Evolutionary conservation across 2,329 filamentous ascomycete genomes (phyloP).

Genomic region (Acephala macrosclerotiorum): DNA sequence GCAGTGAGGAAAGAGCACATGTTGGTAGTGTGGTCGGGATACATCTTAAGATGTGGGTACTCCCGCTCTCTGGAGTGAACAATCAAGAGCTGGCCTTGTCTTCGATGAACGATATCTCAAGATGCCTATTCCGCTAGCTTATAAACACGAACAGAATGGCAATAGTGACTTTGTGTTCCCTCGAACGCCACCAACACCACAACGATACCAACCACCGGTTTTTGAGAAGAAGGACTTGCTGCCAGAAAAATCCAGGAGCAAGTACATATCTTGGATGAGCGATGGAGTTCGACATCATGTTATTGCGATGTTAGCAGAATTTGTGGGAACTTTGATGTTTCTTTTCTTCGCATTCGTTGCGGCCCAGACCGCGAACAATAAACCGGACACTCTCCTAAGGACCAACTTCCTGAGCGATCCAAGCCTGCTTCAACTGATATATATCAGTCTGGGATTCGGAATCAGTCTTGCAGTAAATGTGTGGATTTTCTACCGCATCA

Average conservation of each 20-base stretch:
- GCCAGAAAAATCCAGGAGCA: background rate
- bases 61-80: background rate
- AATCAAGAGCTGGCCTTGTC: slow-evolving; percentile 12
- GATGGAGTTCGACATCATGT: slow-evolving; percentile 34
- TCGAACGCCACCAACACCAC: slow-evolving; percentile 1
- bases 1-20: background rate
- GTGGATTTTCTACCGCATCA: slow-evolving; percentile 64
- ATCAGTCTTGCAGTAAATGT: slow-evolving; percentile 58
- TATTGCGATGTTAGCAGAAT: slow-evolving; percentile 55
- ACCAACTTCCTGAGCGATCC: slow-evolving; percentile 35
- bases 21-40: background rate
- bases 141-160: background rate
- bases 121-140: slow-evolving; percentile 3
- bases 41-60: slow-evolving; percentile 9
- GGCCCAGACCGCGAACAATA: slow-evolving; percentile 29
- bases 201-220: background rate
- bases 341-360: slow-evolving; percentile 39
- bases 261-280: slow-evolving; percentile 6
- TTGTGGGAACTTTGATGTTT: slow-evolving; percentile 54
- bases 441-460: slow-evolving; percentile 37
- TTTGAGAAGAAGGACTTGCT: background rate
- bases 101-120: background rate
- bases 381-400: slow-evolving; percentile 15
- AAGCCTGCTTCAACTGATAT: slow-evolving; percentile 47
- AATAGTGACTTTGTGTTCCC: background rate